Percentiles rank a stretch among this genome's conserved stretches.
These are phyloP conservation scores for Umbellularia californica DNA, from an alignment of 164 flowering plant species.

Conservation along the genomic window DNA sequence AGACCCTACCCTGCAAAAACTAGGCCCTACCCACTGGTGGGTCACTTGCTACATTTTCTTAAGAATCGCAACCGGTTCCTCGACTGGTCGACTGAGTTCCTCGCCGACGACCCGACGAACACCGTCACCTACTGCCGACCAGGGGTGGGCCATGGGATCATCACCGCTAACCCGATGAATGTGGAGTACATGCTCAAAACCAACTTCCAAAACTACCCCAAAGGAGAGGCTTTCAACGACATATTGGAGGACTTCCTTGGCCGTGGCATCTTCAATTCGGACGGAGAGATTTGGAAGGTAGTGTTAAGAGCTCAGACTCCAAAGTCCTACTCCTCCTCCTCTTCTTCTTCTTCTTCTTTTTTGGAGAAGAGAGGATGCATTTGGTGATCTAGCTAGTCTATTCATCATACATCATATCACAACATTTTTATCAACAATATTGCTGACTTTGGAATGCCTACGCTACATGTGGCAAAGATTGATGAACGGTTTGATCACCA, in stretches of 20 bases:
- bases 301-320: not conserved
- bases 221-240: constrained; percentile 25
- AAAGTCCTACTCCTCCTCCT: too few relatives aligned
- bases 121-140: not conserved
- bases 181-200: constrained; percentile 47
- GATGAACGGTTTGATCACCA: too few relatives aligned
- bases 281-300: constrained; percentile 40
- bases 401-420: too few relatives aligned
- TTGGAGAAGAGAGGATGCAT: too few relatives aligned
- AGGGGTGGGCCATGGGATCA: constrained; percentile 4
- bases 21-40: constrained; percentile 5
- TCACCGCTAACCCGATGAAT: constrained; percentile 38
- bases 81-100: constrained; percentile 10
- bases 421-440: too few relatives aligned
- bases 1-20: not conserved
- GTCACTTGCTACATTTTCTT: constrained; percentile 1
- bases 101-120: not conserved
- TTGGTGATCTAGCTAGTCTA: too few relatives aligned
- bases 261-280: constrained; percentile 45
- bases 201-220: constrained; percentile 43
- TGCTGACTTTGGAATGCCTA: too few relatives aligned
- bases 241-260: constrained; percentile 44
- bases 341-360: too few relatives aligned
- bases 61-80: constrained; percentile 12
- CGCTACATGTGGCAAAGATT: too few relatives aligned